Conservation (phyloP, 1,284 basidiomycete genomes). For the Fomitopsis betulina region DNA sequence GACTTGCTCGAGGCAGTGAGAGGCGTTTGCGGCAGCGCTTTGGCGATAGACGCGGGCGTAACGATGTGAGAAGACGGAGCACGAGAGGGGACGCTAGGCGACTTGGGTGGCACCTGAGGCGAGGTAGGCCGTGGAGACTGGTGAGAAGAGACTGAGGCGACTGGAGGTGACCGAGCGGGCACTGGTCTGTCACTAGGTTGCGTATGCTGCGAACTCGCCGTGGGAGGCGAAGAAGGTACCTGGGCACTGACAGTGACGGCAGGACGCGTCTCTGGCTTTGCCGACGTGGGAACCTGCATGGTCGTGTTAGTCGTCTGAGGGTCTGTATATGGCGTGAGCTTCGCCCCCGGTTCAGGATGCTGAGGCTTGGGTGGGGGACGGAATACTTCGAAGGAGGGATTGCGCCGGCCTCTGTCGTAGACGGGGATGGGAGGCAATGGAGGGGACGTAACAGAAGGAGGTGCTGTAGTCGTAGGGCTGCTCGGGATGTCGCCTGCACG, state of each 20-base stretch:
- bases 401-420: constrained; percentile 19
- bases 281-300: constrained; percentile 14
- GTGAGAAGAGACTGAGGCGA: neutral
- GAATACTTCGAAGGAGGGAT: constrained; percentile 11
- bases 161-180: constrained; percentile 1
- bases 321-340: constrained; percentile 14
- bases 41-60: constrained; percentile 2
- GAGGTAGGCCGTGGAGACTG: constrained; percentile 2
- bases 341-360: constrained; percentile 11
- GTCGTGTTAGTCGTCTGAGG: constrained; percentile 13
- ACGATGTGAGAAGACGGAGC: neutral
- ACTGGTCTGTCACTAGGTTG: neutral
- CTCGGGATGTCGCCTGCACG: constrained; percentile 12
- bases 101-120: neutral
- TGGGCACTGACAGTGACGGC: neutral
- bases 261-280: constrained; percentile 9
- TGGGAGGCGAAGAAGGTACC: neutral
- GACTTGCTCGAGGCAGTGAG: neutral
- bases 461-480: constrained; percentile 16
- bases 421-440: constrained; percentile 5
- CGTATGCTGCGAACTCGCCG: neutral
- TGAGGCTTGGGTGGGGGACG: constrained; percentile 34
- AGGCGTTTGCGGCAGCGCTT: neutral
- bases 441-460: constrained; percentile 11
- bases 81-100: neutral